These are phyloP conservation scores for Trichoderma sp. DNA, from an alignment of 2,329 filamentous ascomycete genomes.

Conservation along the genomic window DNA sequence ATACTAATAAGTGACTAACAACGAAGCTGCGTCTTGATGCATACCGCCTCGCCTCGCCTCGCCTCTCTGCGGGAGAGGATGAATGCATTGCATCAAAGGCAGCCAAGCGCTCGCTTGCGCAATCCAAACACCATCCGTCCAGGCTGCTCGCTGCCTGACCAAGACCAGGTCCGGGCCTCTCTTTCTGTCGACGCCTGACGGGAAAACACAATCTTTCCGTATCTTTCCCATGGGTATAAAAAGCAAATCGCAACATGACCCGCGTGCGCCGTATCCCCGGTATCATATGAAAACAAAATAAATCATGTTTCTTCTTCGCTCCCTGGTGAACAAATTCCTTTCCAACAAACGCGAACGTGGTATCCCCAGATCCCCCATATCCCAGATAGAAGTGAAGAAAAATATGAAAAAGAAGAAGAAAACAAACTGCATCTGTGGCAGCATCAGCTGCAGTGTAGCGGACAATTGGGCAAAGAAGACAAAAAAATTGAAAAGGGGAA, in stretches of 20 bases:
- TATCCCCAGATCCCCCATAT: background rate
- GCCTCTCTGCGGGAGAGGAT: background rate
- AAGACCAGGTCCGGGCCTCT: background rate
- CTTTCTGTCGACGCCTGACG: slow-evolving; percentile 8
- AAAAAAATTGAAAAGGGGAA: background rate
- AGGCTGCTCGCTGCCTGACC: slow-evolving; percentile 4
- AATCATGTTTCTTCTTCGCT: background rate
- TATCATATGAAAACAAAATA: background rate
- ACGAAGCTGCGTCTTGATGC: slow-evolving; percentile 8
- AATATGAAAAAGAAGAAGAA: background rate
- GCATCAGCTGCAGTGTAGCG: background rate
- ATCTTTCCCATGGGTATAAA: slow-evolving; percentile 2
- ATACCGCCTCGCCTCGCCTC: slow-evolving; percentile 11
- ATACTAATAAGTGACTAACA: slow-evolving; percentile 9
- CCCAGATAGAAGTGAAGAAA: background rate
- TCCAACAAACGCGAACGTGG: slow-evolving; percentile 1
- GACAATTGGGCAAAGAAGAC: background rate
- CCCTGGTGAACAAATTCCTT: background rate
- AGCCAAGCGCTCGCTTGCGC: background rate
- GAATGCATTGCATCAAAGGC: slow-evolving; percentile 7
- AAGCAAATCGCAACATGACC: background rate
- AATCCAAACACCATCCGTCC: background rate
- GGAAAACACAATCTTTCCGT: background rate
- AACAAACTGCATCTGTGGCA: background rate
- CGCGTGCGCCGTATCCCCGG: background rate